Percentiles rank a stretch among this genome's conserved stretches.
Evolutionary conservation across 1,284 basidiomycete genomes (phyloP).

Genomic region (Tilletia caries): DNA sequence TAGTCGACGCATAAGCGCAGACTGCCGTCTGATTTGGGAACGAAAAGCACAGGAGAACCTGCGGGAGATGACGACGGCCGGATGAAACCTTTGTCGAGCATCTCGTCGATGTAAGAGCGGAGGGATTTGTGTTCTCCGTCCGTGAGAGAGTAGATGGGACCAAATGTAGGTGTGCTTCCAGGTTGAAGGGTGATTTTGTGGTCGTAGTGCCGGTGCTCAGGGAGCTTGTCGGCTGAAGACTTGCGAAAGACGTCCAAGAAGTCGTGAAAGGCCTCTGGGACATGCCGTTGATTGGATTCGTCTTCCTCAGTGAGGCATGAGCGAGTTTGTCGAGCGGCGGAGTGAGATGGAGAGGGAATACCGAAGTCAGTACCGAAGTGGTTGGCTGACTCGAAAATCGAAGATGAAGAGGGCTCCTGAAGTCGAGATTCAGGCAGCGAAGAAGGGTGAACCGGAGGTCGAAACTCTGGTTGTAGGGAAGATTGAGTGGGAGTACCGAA

Average conservation of each 20-base stretch:
- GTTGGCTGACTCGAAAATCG: not conserved
- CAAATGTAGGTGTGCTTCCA: not conserved
- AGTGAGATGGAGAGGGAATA: not conserved
- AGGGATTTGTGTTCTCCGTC: conserved; percentile 6
- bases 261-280: not conserved
- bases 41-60: conserved; percentile 58
- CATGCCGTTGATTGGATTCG: not conserved
- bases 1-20: conserved; percentile 58
- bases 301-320: not conserved
- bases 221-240: conserved; percentile 6
- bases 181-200: conserved; percentile 5
- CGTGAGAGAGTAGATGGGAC: conserved; percentile 13
- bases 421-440: not conserved
- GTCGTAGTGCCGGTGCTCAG: conserved; percentile 8
- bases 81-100: conserved; percentile 15
- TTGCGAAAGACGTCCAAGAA: conserved; percentile 7
- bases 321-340: not conserved
- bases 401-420: not conserved
- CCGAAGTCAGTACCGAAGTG: not conserved
- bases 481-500: not conserved
- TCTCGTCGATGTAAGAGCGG: conserved; percentile 14
- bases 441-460: not conserved
- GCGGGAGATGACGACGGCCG: conserved; percentile 29
- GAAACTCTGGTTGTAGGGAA: not conserved
- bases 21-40: conserved; percentile 58